Percentiles rank a stretch among this genome's conserved stretches.
These are phyloP conservation scores for Tillandsia leiboldiana DNA, from an alignment of 176 grass and related monocot genomes.

Conservation along the genomic window DNA sequence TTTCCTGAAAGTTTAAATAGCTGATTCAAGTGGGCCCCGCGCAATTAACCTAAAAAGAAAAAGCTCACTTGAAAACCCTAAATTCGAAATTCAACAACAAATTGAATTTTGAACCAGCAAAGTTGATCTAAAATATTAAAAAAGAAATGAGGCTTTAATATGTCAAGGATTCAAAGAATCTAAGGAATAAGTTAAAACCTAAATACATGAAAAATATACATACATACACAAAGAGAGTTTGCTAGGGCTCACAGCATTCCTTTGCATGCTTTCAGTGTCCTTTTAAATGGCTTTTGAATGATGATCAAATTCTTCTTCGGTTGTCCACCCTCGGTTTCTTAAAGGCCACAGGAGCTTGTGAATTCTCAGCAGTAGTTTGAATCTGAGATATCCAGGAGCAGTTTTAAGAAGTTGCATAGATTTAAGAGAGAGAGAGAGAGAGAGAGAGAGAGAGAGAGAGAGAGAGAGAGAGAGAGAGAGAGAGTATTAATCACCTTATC, in stretches of 20 bases:
- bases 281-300: slow-evolving; percentile 7
- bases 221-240: background rate
- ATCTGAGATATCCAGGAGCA: slow-evolving; percentile 41
- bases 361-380: slow-evolving; percentile 34
- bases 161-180: background rate
- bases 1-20: too few relatives aligned
- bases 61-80: too few relatives aligned
- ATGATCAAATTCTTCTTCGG: slow-evolving; percentile 74
- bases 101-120: too few relatives aligned
- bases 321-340: slow-evolving; percentile 65
- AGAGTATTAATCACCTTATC: slow-evolving; percentile 39
- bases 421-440: background rate
- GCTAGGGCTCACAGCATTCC: background rate
- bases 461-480: background rate
- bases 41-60: too few relatives aligned
- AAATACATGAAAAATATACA: background rate
- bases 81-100: too few relatives aligned
- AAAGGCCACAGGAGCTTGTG: slow-evolving; percentile 25
- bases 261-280: background rate
- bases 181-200: background rate
- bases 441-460: background rate
- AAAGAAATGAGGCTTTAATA: background rate
- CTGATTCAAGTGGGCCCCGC: too few relatives aligned
- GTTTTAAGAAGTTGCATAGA: background rate
- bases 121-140: background rate